These are phyloP conservation scores for Paramecium biaurelia DNA, from an alignment of 73 alveolate species.

Conservation along the genomic window DNA sequence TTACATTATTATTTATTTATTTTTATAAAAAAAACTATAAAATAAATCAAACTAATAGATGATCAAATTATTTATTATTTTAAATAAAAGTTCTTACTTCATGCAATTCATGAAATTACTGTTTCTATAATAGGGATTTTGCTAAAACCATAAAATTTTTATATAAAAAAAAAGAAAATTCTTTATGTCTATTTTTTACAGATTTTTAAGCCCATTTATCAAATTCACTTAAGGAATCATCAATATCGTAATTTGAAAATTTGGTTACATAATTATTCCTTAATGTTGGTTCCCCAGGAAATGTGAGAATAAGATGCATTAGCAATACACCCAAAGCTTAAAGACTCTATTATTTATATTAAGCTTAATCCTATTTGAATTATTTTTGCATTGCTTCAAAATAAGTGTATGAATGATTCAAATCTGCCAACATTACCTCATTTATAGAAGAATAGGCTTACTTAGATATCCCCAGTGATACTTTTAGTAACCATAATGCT, in stretches of 20 bases:
- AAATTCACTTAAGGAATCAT: background rate
- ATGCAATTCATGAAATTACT: background rate
- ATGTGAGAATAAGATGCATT: conserved; percentile 2
- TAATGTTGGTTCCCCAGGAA: conserved; percentile 8
- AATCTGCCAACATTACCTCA: background rate
- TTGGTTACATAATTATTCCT: background rate
- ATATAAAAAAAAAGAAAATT: background rate
- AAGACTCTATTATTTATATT: background rate
- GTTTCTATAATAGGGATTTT: background rate
- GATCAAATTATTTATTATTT: background rate
- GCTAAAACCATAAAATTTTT: background rate
- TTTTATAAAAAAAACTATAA: background rate
- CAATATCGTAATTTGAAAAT: background rate
- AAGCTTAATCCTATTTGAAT: background rate
- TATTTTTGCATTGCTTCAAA: background rate
- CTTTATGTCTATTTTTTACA: conserved; percentile 11
- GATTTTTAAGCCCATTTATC: background rate
- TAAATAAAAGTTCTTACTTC: background rate
- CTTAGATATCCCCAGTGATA: background rate
- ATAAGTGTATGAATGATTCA: background rate
- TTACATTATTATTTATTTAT: background rate
- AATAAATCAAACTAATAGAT: background rate
- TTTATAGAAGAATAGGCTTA: background rate
- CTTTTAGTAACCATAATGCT: background rate
- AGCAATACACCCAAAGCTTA: background rate